Percentiles rank a stretch among this genome's conserved stretches.
Conservation (phyloP, 208 protist genomes). For the Sergeia podlipaevii region DNA sequence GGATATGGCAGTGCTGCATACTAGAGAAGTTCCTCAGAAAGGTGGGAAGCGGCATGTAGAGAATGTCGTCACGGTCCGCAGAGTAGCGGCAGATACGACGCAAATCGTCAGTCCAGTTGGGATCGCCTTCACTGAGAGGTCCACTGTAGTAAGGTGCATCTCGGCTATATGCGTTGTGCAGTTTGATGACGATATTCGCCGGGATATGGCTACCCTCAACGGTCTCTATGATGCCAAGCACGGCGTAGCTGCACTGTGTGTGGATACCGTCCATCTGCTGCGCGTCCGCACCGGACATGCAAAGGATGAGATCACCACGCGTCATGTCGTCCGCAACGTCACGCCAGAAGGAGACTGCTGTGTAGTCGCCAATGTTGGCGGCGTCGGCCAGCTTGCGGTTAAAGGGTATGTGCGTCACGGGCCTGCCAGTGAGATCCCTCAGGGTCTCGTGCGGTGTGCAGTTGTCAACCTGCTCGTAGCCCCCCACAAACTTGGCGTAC, state of each 20-base stretch:
- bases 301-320: constrained; percentile 70
- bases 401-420: constrained; percentile 73
- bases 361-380: constrained; percentile 61
- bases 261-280: constrained; percentile 57
- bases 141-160: constrained; percentile 53
- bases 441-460: constrained; percentile 86
- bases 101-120: constrained; percentile 59
- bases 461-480: constrained; percentile 74
- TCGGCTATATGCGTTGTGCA: constrained; percentile 61
- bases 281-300: constrained; percentile 65
- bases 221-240: constrained; percentile 66
- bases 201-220: constrained; percentile 35
- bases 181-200: constrained; percentile 58
- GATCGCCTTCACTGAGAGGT: constrained; percentile 44
- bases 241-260: constrained; percentile 73
- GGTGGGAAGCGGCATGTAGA: constrained; percentile 69
- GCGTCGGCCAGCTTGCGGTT: constrained; percentile 67
- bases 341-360: constrained; percentile 59
- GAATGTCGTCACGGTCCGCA: constrained; percentile 30
- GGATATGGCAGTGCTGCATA: constrained; percentile 80
- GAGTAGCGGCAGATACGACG: constrained; percentile 58
- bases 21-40: constrained; percentile 82
- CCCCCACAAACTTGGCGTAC: constrained; percentile 90
- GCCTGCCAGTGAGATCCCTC: constrained; percentile 81
- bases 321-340: constrained; percentile 51